Evolutionary conservation across 2,329 filamentous ascomycete species (phyloP).

Genomic region (Botryotinia convoluta): DNA sequence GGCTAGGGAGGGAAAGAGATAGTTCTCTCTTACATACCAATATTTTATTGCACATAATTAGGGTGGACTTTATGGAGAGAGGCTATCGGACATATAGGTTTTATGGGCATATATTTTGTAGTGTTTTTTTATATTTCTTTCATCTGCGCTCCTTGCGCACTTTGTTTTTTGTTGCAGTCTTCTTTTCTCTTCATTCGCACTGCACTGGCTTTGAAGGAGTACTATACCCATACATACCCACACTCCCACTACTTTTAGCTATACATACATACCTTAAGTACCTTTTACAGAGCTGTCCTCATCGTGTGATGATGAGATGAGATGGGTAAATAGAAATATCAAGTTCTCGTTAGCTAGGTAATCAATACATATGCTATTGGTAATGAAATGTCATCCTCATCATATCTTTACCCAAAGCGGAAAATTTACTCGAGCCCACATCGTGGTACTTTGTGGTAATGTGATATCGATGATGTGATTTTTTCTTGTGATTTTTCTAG

Average conservation of each 20-base stretch:
- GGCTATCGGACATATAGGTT: conserved; percentile 6
- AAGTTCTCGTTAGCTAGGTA: neutral
- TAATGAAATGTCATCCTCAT: neutral
- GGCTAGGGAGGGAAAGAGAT: neutral
- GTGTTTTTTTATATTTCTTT: conserved; percentile 2
- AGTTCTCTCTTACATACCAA: neutral
- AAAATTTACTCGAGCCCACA: neutral
- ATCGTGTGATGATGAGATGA: neutral
- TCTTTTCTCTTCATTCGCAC: neutral
- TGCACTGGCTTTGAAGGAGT: conserved; percentile 13
- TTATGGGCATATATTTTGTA: conserved; percentile 12
- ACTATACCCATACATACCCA: conserved; percentile 17
- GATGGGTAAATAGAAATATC: neutral
- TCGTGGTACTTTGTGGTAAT: neutral
- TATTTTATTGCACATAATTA: conserved; percentile 16
- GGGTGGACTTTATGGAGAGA: conserved; percentile 1
- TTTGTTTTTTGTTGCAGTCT: neutral
- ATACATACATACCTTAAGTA: neutral
- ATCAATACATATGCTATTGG: neutral
- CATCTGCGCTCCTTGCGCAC: neutral
- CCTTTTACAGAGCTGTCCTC: neutral
- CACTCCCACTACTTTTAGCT: conserved; percentile 10
- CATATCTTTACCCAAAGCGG: neutral
- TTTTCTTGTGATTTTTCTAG: neutral
- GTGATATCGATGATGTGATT: neutral